These are phyloP conservation scores for Aspergillus aculeatinus DNA, from an alignment of 2,329 filamentous ascomycete species.

Conservation along the genomic window DNA sequence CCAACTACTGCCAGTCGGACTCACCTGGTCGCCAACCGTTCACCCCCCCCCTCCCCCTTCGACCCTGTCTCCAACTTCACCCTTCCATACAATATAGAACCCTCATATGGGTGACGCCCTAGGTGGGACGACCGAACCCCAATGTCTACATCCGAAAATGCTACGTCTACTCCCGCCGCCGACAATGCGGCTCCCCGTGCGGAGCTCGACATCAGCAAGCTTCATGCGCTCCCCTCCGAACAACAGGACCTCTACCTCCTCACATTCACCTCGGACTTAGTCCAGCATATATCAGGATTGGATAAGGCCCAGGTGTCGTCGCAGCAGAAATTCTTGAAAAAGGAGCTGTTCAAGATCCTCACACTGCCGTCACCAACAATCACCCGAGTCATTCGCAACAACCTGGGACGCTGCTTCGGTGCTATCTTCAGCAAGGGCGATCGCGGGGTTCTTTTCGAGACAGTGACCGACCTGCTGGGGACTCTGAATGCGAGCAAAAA, in stretches of 20 bases:
- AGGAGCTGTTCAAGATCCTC: conserved; percentile 90
- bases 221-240: conserved; percentile 84
- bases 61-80: conserved; percentile 4
- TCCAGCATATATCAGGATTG: conserved; percentile 71
- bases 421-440: conserved; percentile 83
- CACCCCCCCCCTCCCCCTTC: not conserved
- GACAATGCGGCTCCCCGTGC: conserved; percentile 36
- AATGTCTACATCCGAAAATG: conserved; percentile 43
- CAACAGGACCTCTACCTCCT: conserved; percentile 95
- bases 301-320: conserved; percentile 77
- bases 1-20: not conserved
- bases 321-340: conserved; percentile 89
- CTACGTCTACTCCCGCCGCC: conserved; percentile 34
- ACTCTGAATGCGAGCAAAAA: conserved; percentile 73
- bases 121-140: conserved; percentile 15
- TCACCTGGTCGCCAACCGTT: not conserved
- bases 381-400: conserved; percentile 85
- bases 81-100: not conserved
- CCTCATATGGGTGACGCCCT: conserved; percentile 16
- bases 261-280: conserved; percentile 80
- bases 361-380: conserved; percentile 77
- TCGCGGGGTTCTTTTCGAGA: conserved; percentile 88
- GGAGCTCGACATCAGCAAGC: conserved; percentile 85
- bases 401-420: conserved; percentile 78
- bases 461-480: conserved; percentile 79